These are phyloP conservation scores for Scheffersomyces coipomensis DNA, from an alignment of 805 yeast genomes.

Conservation along the genomic window DNA sequence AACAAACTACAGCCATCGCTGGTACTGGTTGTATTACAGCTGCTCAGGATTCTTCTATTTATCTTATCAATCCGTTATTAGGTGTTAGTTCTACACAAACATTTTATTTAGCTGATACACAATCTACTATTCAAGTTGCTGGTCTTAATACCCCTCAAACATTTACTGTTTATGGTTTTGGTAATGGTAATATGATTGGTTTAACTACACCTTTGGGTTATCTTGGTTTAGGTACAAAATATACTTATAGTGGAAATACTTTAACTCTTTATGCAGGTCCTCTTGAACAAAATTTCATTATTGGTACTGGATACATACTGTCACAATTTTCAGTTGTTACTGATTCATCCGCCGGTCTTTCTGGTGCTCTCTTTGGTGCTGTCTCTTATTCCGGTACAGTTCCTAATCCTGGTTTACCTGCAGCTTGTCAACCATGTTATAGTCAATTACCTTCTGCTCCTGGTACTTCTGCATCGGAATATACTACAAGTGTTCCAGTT, in stretches of 20 bases:
- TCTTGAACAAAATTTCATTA: conserved; percentile 1
- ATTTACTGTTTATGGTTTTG: conserved; percentile 22
- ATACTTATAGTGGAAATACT: not conserved
- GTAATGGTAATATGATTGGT: conserved; percentile 21
- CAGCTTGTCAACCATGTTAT: not conserved
- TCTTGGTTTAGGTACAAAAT: conserved; percentile 1
- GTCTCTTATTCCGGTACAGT: conserved; percentile 14
- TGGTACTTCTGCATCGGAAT: conserved; percentile 11
- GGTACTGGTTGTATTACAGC: conserved; percentile 26
- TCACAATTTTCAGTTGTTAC: not conserved
- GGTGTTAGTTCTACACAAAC: conserved; percentile 13
- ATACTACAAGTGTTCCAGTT: conserved; percentile 8
- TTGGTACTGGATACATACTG: conserved; percentile 4
- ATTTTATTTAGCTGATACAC: conserved; percentile 14
- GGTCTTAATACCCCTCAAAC: conserved; percentile 13
- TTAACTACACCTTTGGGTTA: conserved; percentile 7
- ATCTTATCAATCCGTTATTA: conserved; percentile 11
- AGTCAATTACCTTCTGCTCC: too few species aligned
- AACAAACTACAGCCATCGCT: conserved; percentile 16
- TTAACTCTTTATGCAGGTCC: not conserved
- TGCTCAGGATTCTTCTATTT: conserved; percentile 13
- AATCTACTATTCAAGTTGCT: conserved; percentile 16
- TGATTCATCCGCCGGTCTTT: conserved; percentile 2
- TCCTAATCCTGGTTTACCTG: conserved; percentile 18
- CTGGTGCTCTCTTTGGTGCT: conserved; percentile 18